Evolutionary conservation across 1,284 basidiomycete genomes (phyloP).

Genomic region (Xanthoconium separans): DNA sequence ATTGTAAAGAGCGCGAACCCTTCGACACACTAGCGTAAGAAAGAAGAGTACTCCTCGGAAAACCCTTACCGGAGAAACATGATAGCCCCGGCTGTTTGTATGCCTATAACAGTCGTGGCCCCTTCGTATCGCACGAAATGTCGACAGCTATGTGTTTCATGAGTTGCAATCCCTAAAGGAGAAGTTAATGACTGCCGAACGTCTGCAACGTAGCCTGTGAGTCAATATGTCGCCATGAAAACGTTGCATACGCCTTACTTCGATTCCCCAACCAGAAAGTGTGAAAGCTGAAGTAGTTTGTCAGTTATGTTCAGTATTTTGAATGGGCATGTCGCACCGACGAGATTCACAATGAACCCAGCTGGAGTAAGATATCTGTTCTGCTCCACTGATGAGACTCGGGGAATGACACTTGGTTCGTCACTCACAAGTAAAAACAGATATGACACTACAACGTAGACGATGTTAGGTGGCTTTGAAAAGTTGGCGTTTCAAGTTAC

Average conservation of each 20-base stretch:
- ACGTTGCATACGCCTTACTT: conserved; percentile 28
- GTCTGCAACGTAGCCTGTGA: conserved; percentile 8
- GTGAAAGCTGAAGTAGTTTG: conserved; percentile 34
- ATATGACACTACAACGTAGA: conserved; percentile 29
- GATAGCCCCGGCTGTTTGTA: conserved; percentile 41
- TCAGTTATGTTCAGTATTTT: not conserved
- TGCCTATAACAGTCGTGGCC: conserved; percentile 43
- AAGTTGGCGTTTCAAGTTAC: conserved; percentile 6
- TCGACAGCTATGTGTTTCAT: conserved; percentile 12
- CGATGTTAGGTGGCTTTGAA: not conserved
- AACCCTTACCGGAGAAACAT: conserved; percentile 44
- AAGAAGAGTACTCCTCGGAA: not conserved
- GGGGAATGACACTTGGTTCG: not conserved
- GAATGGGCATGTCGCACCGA: conserved; percentile 29
- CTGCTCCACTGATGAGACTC: conserved; percentile 14
- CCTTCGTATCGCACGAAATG: conserved; percentile 41
- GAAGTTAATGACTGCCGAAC: conserved; percentile 2
- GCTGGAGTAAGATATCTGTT: conserved; percentile 46
- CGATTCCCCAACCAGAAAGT: conserved; percentile 32
- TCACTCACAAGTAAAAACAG: conserved; percentile 40
- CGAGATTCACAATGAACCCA: conserved; percentile 43
- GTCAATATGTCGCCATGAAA: not conserved
- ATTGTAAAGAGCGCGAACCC: conserved; percentile 19
- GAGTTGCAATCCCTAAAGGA: not conserved
- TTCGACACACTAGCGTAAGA: not conserved